Conservation (phyloP, 768 basidiomycete genomes). For the Tulasnella sp. region DNA sequence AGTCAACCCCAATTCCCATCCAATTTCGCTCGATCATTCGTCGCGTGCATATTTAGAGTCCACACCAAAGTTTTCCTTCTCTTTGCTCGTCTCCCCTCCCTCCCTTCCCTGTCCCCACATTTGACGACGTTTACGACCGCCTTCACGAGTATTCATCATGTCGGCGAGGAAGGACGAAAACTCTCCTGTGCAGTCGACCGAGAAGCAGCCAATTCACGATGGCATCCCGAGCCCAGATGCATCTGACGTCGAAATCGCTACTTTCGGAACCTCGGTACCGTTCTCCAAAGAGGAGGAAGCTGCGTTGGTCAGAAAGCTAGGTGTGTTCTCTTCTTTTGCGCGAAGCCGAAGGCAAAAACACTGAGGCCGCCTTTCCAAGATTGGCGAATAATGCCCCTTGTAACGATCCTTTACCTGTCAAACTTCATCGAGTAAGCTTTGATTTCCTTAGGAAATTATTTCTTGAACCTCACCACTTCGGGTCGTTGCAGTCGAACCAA, state of each 20-base stretch:
- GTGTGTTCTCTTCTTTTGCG: background rate
- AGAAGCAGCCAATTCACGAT: background rate
- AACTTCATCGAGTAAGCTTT: conserved; percentile 23
- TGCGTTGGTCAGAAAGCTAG: conserved; percentile 21
- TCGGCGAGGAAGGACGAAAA: background rate
- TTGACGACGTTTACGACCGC: background rate
- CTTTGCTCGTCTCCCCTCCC: background rate
- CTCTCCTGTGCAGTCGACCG: background rate
- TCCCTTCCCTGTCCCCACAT: background rate
- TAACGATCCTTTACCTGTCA: conserved; percentile 23
- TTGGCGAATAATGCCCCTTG: conserved; percentile 22
- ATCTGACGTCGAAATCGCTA: conserved; percentile 15
- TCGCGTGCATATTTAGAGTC: background rate
- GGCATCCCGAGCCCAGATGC: background rate
- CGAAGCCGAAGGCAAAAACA: background rate
- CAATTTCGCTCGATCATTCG: background rate
- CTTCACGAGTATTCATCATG: background rate
- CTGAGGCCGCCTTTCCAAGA: conserved; percentile 10
- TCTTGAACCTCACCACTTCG: background rate
- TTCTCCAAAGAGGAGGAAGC: conserved; percentile 20
- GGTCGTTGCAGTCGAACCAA: conserved; percentile 8
- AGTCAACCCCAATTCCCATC: conserved; percentile 6
- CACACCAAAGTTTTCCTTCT: background rate
- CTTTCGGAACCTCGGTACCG: conserved; percentile 14
- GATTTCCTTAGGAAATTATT: background rate